Evolutionary conservation across 495 filamentous ascomycete genomes (phyloP).

Genomic region (Aspergillus biplanus): DNA sequence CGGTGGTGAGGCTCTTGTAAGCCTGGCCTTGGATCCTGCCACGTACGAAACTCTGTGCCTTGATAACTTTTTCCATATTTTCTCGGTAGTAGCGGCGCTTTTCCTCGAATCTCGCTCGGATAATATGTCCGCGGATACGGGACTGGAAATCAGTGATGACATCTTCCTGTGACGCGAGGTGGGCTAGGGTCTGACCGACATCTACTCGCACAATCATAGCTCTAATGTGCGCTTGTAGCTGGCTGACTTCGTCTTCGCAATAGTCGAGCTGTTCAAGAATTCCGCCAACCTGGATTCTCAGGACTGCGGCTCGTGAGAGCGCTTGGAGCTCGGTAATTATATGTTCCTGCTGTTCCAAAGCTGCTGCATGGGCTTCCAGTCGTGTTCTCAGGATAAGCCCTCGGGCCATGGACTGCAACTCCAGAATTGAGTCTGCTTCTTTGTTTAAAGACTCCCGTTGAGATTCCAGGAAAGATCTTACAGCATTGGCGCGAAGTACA

Average conservation of each 20-base stretch:
- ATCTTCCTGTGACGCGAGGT: constrained; percentile 83
- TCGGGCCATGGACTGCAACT: constrained; percentile 52
- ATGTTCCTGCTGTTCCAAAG: constrained; percentile 60
- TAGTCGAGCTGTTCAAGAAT: constrained; percentile 78
- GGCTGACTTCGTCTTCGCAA: constrained; percentile 70
- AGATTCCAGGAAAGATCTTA: constrained; percentile 40
- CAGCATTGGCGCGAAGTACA: constrained; percentile 33
- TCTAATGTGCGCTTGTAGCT: constrained; percentile 73
- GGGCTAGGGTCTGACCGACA: constrained; percentile 67
- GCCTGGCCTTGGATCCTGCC: constrained; percentile 94
- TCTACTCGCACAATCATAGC: constrained; percentile 77
- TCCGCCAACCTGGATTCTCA: constrained; percentile 70
- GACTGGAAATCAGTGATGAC: constrained; percentile 75
- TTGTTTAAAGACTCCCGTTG: constrained; percentile 37
- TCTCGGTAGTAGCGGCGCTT: constrained; percentile 87
- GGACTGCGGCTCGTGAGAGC: constrained; percentile 71
- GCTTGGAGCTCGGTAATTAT: constrained; percentile 71
- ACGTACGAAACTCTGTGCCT: constrained; percentile 94
- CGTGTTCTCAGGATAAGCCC: constrained; percentile 49
- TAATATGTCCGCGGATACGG: constrained; percentile 69
- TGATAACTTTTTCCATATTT: constrained; percentile 99
- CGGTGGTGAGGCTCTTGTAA: constrained; percentile 92
- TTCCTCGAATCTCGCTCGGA: constrained; percentile 76
- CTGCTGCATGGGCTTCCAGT: constrained; percentile 52
- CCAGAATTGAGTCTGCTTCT: constrained; percentile 39